Conservation (phyloP, 305 asterid genomes). For the Withania somnifera region DNA sequence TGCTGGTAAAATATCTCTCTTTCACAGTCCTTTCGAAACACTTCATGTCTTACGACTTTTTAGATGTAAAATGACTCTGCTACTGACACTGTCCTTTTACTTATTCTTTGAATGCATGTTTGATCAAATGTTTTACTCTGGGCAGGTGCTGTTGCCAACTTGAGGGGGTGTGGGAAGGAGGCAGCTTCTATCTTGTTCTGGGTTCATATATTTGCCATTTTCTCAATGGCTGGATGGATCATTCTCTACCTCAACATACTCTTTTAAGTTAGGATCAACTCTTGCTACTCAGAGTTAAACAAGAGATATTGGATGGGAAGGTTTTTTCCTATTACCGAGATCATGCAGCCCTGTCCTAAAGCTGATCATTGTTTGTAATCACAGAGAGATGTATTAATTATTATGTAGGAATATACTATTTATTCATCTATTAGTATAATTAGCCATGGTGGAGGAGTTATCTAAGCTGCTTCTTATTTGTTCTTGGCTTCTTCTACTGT, state of each 20-base stretch:
- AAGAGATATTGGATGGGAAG: not conserved
- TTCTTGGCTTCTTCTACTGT: not conserved
- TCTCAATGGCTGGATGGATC: conserved; percentile 99
- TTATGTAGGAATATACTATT: not conserved
- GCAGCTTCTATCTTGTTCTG: conserved; percentile 91
- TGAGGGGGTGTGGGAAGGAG: conserved; percentile 96
- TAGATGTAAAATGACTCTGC: not conserved
- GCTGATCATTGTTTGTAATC: not conserved
- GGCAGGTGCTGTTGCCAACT: conserved; percentile 91
- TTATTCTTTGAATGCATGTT: not conserved
- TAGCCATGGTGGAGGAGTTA: not conserved
- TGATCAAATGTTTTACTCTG: not conserved
- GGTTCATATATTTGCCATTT: conserved; percentile 90
- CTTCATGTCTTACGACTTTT: not conserved
- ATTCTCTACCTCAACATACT: conserved; percentile 76
- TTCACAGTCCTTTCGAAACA: not conserved
- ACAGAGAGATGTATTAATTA: not conserved
- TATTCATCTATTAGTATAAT: not conserved
- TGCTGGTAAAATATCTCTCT: conserved; percentile 39
- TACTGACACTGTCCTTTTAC: not conserved
- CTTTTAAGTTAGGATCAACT: conserved; percentile 28
- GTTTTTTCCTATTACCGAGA: not conserved
- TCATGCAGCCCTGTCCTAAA: not conserved
- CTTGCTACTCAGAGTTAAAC: not conserved
- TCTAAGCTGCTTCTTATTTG: not conserved